Percentiles rank a stretch among this genome's conserved stretches.
phyloP scores from a whole-genome alignment of 2,329 filamentous ascomycete genomes.

The Thermothelomyces thermophilus region DNA sequence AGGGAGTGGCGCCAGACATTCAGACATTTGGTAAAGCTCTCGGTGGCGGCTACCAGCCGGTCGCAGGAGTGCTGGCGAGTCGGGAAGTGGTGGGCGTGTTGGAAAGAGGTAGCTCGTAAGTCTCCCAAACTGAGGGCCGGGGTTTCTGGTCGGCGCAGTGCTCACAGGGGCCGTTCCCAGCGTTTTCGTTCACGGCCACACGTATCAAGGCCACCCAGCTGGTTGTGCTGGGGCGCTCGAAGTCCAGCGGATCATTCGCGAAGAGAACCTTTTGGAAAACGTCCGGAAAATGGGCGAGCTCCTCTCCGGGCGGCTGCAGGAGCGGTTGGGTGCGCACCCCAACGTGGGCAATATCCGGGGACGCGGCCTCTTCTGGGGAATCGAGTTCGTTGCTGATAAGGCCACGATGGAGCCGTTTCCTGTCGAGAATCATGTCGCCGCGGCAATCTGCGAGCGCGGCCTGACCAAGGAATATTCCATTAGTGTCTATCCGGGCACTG shows the following conservation, averaged over 20 bases:
- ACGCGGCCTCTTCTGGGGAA: conserved; percentile 39
- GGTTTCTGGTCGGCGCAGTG: background rate
- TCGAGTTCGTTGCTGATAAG: conserved; percentile 38
- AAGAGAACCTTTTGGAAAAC: conserved; percentile 32
- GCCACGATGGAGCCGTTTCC: conserved; percentile 31
- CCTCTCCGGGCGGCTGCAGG: conserved; percentile 28
- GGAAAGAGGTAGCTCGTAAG: conserved; percentile 34
- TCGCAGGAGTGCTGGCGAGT: conserved; percentile 53
- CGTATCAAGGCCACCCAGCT: conserved; percentile 41
- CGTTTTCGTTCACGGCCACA: conserved; percentile 54
- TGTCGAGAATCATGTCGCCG: conserved; percentile 27
- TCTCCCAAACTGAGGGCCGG: conserved; percentile 1
- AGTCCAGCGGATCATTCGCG: conserved; percentile 35
- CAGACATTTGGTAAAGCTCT: conserved; percentile 58
- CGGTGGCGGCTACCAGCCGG: conserved; percentile 52
- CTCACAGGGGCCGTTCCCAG: conserved; percentile 26
- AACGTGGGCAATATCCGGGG: conserved; percentile 39
- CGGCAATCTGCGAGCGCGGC: conserved; percentile 30
- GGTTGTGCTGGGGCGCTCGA: conserved; percentile 36
- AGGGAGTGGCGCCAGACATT: conserved; percentile 53
- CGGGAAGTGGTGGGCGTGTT: conserved; percentile 43
- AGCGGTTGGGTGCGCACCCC: conserved; percentile 29
- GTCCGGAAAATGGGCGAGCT: conserved; percentile 30
- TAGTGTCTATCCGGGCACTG: conserved; percentile 56
- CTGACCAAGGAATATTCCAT: conserved; percentile 31